Evolutionary conservation across 2,329 filamentous ascomycete species (phyloP), one percentile per base, ranked within the genome.

Genomic region (Fusarium hainanense): DNA sequence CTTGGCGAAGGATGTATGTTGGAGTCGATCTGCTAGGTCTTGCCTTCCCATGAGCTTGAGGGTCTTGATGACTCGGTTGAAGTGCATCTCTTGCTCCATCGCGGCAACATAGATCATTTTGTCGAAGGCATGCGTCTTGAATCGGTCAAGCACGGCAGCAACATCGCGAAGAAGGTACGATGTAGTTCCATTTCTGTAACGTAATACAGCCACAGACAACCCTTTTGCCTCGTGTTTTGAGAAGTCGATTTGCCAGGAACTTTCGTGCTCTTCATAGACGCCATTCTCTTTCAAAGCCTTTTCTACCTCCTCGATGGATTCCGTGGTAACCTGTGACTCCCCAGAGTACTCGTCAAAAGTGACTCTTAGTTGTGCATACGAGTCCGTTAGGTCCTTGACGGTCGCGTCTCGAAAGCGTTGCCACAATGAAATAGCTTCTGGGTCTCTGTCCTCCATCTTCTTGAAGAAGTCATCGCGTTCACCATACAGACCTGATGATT

Each of bases 81-180:
- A 85, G 75, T 94, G 91, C 47, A 92, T 84, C 71, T 92, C 90
- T 75, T 93, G 91, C 69, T 90, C 87, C 34, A 87, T 88, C 0
- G 90, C 90, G 23, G 93, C 89, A 7, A 94, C 91, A 73, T 93
- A 93, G 46, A 93, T 90, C 91, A 93, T 93, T 75, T 92, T 88
- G 80, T 93, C 91, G 73, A 93, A 93, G 2, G 86, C 74, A 77
- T 87, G 86, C 68, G 85, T 84, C 37, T 88, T 84, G 54, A 85
- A 73, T 41, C 91, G 85, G 70, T 89, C 86, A 42, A 93, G 79
- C 11, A 91, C 86, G 60, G 92, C 90, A 63, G 89, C 90, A 61
- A 93, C 89, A 74, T 93, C 91, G 48, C 91, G 87, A 50, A 92
- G 89, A 20, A 93, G 84, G 76, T 93, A 79, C 34, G 64, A 78